These are phyloP conservation scores for Circinella minor DNA, from an alignment of 371 early-diverging fungal genomes.

Conservation along the genomic window DNA sequence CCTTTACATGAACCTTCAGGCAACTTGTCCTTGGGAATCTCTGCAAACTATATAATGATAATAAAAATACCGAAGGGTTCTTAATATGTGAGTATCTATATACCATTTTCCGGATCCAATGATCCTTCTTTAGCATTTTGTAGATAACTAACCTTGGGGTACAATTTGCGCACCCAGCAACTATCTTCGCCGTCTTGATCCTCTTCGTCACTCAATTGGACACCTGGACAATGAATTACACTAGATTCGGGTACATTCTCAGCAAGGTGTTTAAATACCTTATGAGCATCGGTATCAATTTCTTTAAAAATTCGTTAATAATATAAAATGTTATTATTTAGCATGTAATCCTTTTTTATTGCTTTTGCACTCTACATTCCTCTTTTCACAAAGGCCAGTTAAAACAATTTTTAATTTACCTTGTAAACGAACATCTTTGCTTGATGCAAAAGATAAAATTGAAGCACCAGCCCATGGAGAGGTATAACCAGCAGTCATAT, in stretches of 20 bases:
- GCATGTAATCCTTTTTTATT: not conserved
- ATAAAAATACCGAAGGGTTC: no score
- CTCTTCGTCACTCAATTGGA: slow-evolving; percentile 25
- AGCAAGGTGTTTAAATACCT: slow-evolving; percentile 37
- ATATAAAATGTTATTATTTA: not conserved
- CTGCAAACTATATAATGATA: slow-evolving; percentile 21
- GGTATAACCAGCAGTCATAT: slow-evolving; percentile 61
- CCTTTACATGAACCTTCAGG: slow-evolving; percentile 28
- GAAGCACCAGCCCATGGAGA: slow-evolving; percentile 79
- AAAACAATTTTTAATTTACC: slow-evolving; percentile 20
- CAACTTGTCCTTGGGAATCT: slow-evolving; percentile 28
- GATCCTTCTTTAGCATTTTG: not conserved
- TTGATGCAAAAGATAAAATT: slow-evolving; percentile 35
- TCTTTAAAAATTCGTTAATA: slow-evolving; percentile 32
- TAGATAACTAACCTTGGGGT: slow-evolving; percentile 25
- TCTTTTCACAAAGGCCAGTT: no score
- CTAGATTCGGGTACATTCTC: slow-evolving; percentile 39
- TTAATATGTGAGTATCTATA: no score
- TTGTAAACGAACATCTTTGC: slow-evolving; percentile 34
- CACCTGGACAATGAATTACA: slow-evolving; percentile 35
- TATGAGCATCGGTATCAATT: slow-evolving; percentile 39
- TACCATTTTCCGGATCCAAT: no score
- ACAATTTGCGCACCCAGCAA: slow-evolving; percentile 39
- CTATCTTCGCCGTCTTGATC: slow-evolving; percentile 30
- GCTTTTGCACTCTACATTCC: no score